Conservation (phyloP, 108 stramenopile genomes). For the Skeletonema potamos region DNA sequence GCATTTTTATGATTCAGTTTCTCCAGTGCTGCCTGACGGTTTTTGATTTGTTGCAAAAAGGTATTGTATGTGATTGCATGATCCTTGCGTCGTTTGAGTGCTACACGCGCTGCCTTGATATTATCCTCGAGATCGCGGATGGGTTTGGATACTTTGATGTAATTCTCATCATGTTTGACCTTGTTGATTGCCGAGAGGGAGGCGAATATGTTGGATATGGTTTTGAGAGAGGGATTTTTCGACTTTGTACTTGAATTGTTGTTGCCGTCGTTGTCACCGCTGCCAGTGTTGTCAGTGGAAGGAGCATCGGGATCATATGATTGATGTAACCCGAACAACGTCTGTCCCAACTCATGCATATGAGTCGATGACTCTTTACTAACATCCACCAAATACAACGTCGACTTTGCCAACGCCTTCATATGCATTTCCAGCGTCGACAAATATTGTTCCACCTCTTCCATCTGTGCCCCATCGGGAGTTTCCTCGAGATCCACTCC, state of each 20-base stretch:
- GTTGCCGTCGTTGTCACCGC: not conserved
- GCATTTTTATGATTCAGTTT: conserved; percentile 46
- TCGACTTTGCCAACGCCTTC: conserved; percentile 69
- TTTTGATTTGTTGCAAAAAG: conserved; percentile 57
- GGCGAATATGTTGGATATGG: conserved; percentile 52
- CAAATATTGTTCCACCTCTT: conserved; percentile 69
- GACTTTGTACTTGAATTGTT: conserved; percentile 15
- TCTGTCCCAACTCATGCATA: conserved; percentile 82
- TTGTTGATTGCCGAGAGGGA: conserved; percentile 59
- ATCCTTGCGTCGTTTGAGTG: conserved; percentile 76
- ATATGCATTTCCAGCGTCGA: conserved; percentile 66
- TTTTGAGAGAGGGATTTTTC: conserved; percentile 37
- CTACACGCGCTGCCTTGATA: conserved; percentile 74
- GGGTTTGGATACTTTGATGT: conserved; percentile 64
- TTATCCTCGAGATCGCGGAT: conserved; percentile 71
- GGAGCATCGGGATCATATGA: conserved; percentile 32
- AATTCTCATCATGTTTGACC: conserved; percentile 80
- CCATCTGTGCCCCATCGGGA: conserved; percentile 65
- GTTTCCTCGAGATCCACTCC: conserved; percentile 59
- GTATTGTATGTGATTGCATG: conserved; percentile 70
- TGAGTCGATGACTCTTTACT: conserved; percentile 60
- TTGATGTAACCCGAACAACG: conserved; percentile 78
- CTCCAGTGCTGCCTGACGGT: conserved; percentile 50
- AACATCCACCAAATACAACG: conserved; percentile 65
- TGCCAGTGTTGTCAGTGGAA: not conserved